A percentile compares a stretch with the other conserved stretches of the same genome.
Evolutionary conservation across 345 rosid species (phyloP).

Genomic region (Excoecaria cochinchinensis): DNA sequence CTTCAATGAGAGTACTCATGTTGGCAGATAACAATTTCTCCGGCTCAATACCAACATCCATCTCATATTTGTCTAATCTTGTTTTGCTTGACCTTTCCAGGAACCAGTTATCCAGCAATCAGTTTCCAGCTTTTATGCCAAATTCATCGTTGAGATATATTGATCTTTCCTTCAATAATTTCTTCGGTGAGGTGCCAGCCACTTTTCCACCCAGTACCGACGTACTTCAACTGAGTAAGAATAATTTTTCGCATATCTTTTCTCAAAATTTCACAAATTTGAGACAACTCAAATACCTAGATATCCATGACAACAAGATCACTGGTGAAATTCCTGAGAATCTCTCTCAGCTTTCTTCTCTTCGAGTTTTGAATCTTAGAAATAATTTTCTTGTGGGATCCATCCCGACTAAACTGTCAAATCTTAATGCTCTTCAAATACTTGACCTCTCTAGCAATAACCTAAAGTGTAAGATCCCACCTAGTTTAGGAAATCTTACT

Average conservation of each 20-base stretch:
- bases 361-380: conserved; percentile 36
- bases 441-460: conserved; percentile 38
- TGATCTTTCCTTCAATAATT: not conserved
- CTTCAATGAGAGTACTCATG: not conserved
- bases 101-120: conserved; percentile 3
- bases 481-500: conserved; percentile 34
- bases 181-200: not conserved
- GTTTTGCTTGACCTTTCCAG: not conserved
- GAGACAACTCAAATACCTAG: conserved; percentile 28
- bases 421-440: conserved; percentile 33
- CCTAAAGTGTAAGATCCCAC: conserved; percentile 28
- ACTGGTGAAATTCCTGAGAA: conserved; percentile 30
- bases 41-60: not conserved
- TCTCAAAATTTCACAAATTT: conserved; percentile 23
- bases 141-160: not conserved
- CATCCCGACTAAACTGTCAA: conserved; percentile 32
- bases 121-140: not conserved
- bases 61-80: not conserved
- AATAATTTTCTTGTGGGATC: conserved; percentile 33
- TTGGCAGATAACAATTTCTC: not conserved
- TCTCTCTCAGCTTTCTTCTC: conserved; percentile 25
- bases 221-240: conserved; percentile 10
- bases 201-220: not conserved
- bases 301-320: conserved; percentile 39
- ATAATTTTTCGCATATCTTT: conserved; percentile 26